Evolutionary conservation across 75 land plant genomes (phyloP), one percentile per base, ranked within the genome.

Genomic region (Chamaecyparis obtusa): DNA sequence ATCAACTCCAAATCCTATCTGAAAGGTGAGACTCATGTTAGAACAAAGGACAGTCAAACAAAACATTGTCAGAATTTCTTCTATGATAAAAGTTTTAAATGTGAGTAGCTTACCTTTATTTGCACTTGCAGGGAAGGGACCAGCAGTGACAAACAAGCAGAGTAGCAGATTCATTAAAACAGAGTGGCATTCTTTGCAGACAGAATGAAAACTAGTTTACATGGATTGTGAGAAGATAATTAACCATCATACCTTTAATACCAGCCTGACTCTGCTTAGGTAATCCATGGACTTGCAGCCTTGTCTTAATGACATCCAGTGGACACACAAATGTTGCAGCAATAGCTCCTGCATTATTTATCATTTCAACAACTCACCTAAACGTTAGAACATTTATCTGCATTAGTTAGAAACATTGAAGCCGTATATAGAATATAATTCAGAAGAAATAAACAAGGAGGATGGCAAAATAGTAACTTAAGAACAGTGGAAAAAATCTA

Each of bases 241-340:
- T 10, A 16, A 84, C 51, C 33, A 77, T 0, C 69, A 27, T 88
- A 93, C 94, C 95, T 92, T 87, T 94, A 13, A 85, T 32, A 64
- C 86, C 94, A 60, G 79, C 90, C 64, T 87, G 80, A 79, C 74
- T 51, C 32, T 89, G 87, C 57, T 85, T 56, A 41, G 93, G 93
- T 37, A 91, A 87, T 46, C 97, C 95, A 87, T 94, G 95, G 39
- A 98, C 99, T 87, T 98, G 99, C 76, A 98, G 85, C 83, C 99
- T 93, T 48, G 99, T 98, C 93, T 98, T 98, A 75, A 98, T 96
- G 32, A 98, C 99, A 93, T 98, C 99, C 80, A 98, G 89, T 78
- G 99, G 99, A 88, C 99, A 98, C 19, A 98, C 99, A 89, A 98
- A 97, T 16, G 99, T 98, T 30, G 99, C 99, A n/a, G 99, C 97